These are phyloP conservation scores for Acer yangbiense DNA, from an alignment of 345 rosid genomes.

Conservation along the genomic window DNA sequence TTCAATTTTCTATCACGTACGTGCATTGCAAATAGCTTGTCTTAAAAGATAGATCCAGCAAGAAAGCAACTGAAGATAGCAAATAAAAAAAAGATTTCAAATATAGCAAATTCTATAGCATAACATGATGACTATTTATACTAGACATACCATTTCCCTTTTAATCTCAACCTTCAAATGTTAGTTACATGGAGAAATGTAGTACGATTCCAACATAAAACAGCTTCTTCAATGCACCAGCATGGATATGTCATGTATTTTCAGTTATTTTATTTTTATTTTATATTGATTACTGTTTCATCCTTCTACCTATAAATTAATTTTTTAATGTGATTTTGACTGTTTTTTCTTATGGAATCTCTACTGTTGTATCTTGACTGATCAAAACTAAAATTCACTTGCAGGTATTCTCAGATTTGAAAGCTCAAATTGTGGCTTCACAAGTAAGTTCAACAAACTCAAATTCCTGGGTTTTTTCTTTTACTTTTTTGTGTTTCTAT, in stretches of 20 bases:
- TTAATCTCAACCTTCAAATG: neutral
- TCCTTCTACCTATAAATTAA: neutral
- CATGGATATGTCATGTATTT: neutral
- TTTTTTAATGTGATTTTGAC: constrained; percentile 1
- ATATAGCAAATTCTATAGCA: neutral
- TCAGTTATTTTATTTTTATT: neutral
- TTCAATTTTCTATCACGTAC: neutral
- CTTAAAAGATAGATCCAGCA: neutral
- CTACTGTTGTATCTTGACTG: constrained; percentile 4
- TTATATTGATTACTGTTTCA: neutral
- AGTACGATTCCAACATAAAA: neutral
- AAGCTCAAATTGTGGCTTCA: constrained; percentile 85
- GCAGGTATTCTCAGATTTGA: constrained; percentile 90
- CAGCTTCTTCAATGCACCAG: neutral
- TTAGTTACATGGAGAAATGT: neutral
- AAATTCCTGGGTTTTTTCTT: neutral
- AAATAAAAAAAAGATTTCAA: neutral
- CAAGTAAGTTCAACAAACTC: constrained; percentile 56
- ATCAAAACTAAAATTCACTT: constrained; percentile 12
- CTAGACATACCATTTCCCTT: neutral
- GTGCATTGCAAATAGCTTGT: neutral
- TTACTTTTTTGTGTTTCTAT: neutral
- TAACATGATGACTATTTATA: neutral
- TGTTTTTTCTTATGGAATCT: neutral
- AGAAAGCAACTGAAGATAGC: neutral